Conservation (phyloP, 2,329 filamentous ascomycete species). For the Penicillium verrucosum region DNA sequence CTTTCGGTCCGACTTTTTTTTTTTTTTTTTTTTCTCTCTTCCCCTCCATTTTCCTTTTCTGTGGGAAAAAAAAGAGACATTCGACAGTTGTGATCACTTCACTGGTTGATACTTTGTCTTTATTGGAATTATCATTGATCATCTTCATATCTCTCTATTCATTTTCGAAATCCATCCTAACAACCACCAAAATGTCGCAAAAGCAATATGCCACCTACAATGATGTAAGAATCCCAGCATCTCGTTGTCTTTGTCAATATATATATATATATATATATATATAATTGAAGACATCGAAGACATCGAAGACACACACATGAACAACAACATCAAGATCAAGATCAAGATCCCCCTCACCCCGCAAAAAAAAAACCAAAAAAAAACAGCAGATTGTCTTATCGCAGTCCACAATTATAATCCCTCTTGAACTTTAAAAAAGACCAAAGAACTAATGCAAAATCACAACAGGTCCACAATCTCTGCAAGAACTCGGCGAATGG, state of each 20-base stretch:
- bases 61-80: neutral
- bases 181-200: slow-evolving; percentile 63
- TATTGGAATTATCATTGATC: neutral
- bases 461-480: slow-evolving; percentile 83
- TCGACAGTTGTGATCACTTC: neutral
- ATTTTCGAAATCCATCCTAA: neutral
- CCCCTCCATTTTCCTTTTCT: neutral
- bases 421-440: neutral
- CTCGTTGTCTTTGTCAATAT: neutral
- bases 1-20: slow-evolving; percentile 12
- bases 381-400: neutral
- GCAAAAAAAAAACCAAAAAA: slow-evolving; percentile 1
- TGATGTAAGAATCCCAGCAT: slow-evolving; percentile 59
- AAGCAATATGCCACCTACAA: slow-evolving; percentile 92
- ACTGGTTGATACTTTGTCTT: neutral
- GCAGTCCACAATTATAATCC: neutral
- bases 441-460: slow-evolving; percentile 9
- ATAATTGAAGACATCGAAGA: neutral
- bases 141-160: neutral
- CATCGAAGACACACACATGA: neutral
- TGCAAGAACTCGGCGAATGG: slow-evolving; percentile 70
- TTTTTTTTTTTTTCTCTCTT: slow-evolving; percentile 5
- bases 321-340: neutral
- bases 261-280: neutral
- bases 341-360: neutral